A percentile compares a stretch with the other conserved stretches of the same genome.
Evolutionary conservation across 345 rosid species (phyloP).

Genomic region (Firmiana major): DNA sequence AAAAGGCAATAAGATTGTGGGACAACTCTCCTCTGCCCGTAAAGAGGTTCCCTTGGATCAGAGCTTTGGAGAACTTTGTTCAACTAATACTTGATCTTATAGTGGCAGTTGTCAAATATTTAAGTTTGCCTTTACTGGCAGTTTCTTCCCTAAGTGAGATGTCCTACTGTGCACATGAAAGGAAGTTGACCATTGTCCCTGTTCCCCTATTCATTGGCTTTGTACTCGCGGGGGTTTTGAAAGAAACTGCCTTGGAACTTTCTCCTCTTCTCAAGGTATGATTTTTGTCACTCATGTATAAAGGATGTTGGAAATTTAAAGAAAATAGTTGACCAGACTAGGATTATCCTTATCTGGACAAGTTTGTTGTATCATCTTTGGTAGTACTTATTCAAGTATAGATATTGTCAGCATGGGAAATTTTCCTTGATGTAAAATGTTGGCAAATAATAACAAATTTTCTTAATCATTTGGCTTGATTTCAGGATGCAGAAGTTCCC

Average conservation of each 20-base stretch:
- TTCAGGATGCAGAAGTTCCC: slow-evolving; percentile 82
- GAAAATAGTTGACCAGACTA: not conserved
- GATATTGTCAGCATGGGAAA: not conserved
- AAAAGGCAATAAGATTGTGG: slow-evolving; percentile 56
- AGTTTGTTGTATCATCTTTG: not conserved
- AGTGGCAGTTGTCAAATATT: slow-evolving; percentile 57
- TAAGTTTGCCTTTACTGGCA: slow-evolving; percentile 64
- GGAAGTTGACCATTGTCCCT: slow-evolving; percentile 60
- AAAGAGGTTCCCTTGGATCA: slow-evolving; percentile 81
- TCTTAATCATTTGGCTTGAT: slow-evolving; percentile 18
- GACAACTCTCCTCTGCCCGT: slow-evolving; percentile 63
- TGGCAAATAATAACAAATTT: too few species aligned
- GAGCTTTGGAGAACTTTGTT: slow-evolving; percentile 58
- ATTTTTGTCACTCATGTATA: not conserved
- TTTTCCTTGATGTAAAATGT: not conserved
- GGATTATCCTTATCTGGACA: not conserved
- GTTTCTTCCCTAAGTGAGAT: slow-evolving; percentile 89
- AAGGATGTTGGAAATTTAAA: slow-evolving; percentile 12
- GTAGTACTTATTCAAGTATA: not conserved
- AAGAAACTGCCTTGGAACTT: slow-evolving; percentile 53
- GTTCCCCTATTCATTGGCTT: slow-evolving; percentile 68
- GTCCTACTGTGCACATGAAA: slow-evolving; percentile 93
- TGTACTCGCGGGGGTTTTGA: slow-evolving; percentile 48
- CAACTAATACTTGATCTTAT: slow-evolving; percentile 71
- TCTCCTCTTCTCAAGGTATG: slow-evolving; percentile 76